phyloP scores from a whole-genome alignment of 805 yeast species.

The Torulaspora gathmanii region DNA sequence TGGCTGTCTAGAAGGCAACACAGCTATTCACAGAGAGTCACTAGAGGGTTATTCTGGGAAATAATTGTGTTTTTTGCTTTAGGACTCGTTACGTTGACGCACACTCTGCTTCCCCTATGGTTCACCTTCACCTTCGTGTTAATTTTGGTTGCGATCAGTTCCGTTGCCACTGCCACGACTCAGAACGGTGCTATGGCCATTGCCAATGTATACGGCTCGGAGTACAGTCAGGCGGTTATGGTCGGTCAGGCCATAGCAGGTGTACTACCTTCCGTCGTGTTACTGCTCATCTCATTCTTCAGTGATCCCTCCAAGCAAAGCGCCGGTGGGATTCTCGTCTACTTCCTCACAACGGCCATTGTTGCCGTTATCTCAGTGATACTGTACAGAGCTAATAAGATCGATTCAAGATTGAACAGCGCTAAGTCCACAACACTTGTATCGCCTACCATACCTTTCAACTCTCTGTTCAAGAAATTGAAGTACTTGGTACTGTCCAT shows the following conservation, averaged over 20 bases:
- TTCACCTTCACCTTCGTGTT: conserved; percentile 48
- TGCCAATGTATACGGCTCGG: conserved; percentile 68
- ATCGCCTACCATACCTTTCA: conserved; percentile 46
- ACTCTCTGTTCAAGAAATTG: conserved; percentile 55
- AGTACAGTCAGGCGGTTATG: conserved; percentile 83
- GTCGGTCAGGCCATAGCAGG: conserved; percentile 96
- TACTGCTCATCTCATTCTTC: conserved; percentile 51
- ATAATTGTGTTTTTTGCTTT: conserved; percentile 52
- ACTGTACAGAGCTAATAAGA: conserved; percentile 24
- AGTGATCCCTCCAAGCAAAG: conserved; percentile 31
- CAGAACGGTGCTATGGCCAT: conserved; percentile 91
- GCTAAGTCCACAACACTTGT: neutral
- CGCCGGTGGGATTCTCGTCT: conserved; percentile 30
- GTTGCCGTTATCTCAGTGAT: conserved; percentile 26
- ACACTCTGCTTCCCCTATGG: conserved; percentile 19
- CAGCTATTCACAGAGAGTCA: conserved; percentile 52
- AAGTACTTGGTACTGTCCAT: conserved; percentile 63
- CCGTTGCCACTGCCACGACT: conserved; percentile 73
- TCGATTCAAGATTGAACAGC: conserved; percentile 17
- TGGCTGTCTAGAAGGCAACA: conserved; percentile 62
- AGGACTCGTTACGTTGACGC: conserved; percentile 36
- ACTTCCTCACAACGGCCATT: conserved; percentile 36
- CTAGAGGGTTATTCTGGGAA: conserved; percentile 56
- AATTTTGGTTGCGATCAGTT: conserved; percentile 57
- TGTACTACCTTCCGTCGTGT: conserved; percentile 68